phyloP scores from a whole-genome alignment of 306 rosid genomes.

The Gastrolobium villosum region DNA sequence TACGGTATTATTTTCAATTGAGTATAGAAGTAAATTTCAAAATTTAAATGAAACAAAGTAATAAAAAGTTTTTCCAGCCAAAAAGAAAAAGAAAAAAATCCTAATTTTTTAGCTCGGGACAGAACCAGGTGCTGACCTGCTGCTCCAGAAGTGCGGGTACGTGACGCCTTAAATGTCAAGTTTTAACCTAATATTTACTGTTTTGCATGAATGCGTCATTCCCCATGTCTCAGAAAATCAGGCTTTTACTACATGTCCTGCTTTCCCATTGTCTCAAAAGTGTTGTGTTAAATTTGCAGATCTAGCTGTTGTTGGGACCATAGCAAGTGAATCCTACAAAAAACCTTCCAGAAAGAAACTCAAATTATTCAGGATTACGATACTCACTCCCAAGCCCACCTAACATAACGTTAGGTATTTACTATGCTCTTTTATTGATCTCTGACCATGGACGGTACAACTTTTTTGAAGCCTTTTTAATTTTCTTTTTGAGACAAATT shows the following conservation, averaged over 20 bases:
- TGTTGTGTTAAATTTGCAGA: constrained; percentile 56
- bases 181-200: constrained; percentile 53
- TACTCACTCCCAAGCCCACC: constrained; percentile 49
- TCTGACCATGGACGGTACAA: constrained; percentile 32
- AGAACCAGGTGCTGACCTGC: constrained; percentile 53
- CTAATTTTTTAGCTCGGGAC: constrained; percentile 27
- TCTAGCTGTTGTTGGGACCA: constrained; percentile 67
- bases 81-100: background rate
- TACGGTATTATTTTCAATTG: too few relatives aligned
- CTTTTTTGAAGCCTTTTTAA: background rate
- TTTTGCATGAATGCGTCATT: constrained; percentile 58
- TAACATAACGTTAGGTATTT: constrained; percentile 52
- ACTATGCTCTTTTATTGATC: constrained; percentile 40
- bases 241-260: constrained; percentile 54
- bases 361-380: constrained; percentile 59
- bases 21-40: too few relatives aligned
- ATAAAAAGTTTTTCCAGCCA: background rate
- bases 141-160: constrained; percentile 52
- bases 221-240: constrained; percentile 58
- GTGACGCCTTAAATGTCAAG: constrained; percentile 52
- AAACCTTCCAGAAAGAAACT: constrained; percentile 47
- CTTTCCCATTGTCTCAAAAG: constrained; percentile 34
- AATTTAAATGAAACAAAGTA: too few relatives aligned
- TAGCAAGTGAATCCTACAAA: constrained; percentile 48
- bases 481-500: background rate